phyloP scores from a whole-genome alignment of 768 basidiomycete species.

The Calocera cornea region DNA sequence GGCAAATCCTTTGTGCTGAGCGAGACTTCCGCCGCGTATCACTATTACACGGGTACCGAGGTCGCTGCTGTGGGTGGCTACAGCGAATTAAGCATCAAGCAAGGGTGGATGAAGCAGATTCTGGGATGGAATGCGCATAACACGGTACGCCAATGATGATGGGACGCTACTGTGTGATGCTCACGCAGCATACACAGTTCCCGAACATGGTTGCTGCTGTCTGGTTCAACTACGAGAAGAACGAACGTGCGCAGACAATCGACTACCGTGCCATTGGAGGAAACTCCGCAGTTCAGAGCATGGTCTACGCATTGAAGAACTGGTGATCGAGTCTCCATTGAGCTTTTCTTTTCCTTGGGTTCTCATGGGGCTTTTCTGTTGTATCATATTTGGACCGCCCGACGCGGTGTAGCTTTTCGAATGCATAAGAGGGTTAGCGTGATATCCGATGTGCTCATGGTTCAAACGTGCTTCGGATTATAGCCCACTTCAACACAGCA shows the following conservation, averaged over 20 bases:
- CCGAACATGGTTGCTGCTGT: constrained; percentile 14
- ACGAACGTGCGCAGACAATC: constrained; percentile 5
- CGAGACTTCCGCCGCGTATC: constrained; percentile 13
- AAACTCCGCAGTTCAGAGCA: background rate
- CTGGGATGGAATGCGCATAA: background rate
- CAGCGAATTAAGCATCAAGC: background rate
- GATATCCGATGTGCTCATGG: no score
- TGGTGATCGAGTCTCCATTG: background rate
- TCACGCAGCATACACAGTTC: constrained; percentile 9
- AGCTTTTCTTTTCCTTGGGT: background rate
- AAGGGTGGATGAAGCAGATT: background rate
- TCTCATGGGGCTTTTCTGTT: background rate
- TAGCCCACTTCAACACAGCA: background rate
- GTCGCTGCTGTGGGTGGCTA: constrained; percentile 5
- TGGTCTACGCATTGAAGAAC: background rate
- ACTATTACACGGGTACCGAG: constrained; percentile 11
- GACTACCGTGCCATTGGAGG: background rate
- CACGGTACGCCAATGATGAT: background rate
- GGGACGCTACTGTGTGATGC: background rate
- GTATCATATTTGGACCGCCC: background rate
- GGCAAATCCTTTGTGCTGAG: constrained; percentile 11
- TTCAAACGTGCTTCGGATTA: no score
- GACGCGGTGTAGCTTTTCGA: background rate
- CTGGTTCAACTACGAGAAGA: constrained; percentile 14
- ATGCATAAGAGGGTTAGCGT: background rate